Base-by-base conservation (phyloP, 2,329 filamentous ascomycete genomes). In the Scedosporium minutisporum region DNA sequence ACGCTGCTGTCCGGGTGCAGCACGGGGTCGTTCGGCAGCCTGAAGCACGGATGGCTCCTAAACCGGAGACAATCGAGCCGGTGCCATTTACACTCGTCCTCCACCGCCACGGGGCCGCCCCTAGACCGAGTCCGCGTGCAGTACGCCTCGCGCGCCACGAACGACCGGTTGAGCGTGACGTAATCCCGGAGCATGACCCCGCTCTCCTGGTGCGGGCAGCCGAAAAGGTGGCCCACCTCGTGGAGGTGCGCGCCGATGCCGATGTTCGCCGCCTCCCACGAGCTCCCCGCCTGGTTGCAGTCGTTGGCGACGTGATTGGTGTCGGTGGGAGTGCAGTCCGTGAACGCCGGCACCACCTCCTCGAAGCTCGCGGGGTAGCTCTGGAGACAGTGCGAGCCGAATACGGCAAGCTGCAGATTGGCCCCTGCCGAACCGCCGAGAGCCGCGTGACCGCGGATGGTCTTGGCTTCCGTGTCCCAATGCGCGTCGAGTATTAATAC, bases 111-210 rank as follows among this genome's bases (percentile, higher is more conserved):
- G 6, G 91, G 75, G 3, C 89, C 88, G 2, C 93, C 93, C 68
- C 90, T 91, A 53, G 88, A 87, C 71, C 91, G 91, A 2, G 91
- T 96, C 57, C 93, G 84, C 2, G 91, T 96, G 2, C 89, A 95
- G 71, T 89, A 97, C 0, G 91, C 86, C 73, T 97, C 93, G 48
- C 88, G 85, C 38, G 84, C 83, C 57, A 90, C 81, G 71, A 97
- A 97, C 1, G 89, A 89, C 27, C 93, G 86, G 73, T 95, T 96
- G 12, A 97, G 77, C 1, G 81, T 87, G 38, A 93, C 85, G 71
- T 96, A 97, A 72, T 96, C 93, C 63, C 90, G 83, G 60, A 92
- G 79, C 93, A 97, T 97, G 65, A 97, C 82, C n/a, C 95, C 93
- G 29, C 80, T 89, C 70, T 95, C 91, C 71, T 96, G 91, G 71